These are phyloP conservation scores for Magnolia sinica DNA, from an alignment of 164 flowering plant species.

Conservation along the genomic window DNA sequence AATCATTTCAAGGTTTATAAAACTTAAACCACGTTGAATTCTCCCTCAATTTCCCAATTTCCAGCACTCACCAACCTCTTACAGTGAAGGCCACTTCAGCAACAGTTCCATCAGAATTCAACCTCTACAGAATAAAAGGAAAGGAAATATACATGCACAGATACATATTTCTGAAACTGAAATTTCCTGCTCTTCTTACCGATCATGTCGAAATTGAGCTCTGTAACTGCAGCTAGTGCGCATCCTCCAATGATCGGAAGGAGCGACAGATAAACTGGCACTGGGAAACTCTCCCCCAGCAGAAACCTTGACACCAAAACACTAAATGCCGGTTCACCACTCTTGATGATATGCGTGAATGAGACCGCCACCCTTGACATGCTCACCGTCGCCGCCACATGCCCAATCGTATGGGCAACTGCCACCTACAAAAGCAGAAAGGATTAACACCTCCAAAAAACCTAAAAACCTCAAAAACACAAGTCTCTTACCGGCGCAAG, in stretches of 20 bases:
- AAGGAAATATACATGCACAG: not conserved
- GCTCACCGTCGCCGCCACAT: conserved; percentile 83
- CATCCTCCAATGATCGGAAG: conserved; percentile 79
- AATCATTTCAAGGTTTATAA: not conserved
- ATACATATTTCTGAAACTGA: not conserved
- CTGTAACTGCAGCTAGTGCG: conserved; percentile 74
- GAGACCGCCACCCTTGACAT: conserved; percentile 92
- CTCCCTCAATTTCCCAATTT: not conserved
- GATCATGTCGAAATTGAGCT: conserved; percentile 77
- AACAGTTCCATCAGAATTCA: not conserved
- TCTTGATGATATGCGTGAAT: conserved; percentile 86
- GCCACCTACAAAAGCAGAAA: conserved; percentile 48
- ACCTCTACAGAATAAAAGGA: not conserved
- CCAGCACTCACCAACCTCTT: not conserved
- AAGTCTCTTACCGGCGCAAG: conserved; percentile 67
- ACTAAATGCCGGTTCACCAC: conserved; percentile 88
- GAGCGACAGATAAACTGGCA: conserved; percentile 59
- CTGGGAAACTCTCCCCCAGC: conserved; percentile 67
- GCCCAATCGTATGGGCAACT: conserved; percentile 85
- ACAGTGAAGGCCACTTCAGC: not conserved
- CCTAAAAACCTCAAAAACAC: not conserved
- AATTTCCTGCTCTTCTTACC: conserved; percentile 35
- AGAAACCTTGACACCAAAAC: conserved; percentile 73
- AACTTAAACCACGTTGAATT: not conserved
- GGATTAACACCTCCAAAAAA: not conserved